Evolutionary conservation across 305 asterid genomes (phyloP), one percentile per base, ranked within the genome.

Genomic region (Ruellia speciosa): DNA sequence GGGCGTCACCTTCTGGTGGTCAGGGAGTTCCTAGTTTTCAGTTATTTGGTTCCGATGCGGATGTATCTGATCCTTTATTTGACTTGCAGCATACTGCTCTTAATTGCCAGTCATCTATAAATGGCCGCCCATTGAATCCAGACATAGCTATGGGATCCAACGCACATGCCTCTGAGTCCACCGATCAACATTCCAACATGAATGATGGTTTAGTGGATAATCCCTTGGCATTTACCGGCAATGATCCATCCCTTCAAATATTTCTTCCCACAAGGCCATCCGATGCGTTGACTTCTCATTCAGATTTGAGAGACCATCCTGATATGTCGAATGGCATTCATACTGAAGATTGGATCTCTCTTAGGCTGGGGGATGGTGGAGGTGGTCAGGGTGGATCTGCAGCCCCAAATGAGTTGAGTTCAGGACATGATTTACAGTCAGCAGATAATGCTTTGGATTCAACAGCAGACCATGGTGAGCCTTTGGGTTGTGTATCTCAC

Each of bases 231-330:
- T 77, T 72, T 69, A 72, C 75, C 66, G 87, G 86, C 63, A 80
- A 75, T 46, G 97, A 93, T 70, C 95, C 88, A 24, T 77, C 99
- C 0, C 95, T 88, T 64, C 95, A 93, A 66, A 79, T 86, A 82
- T 89, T 89, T 81, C 92, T 93, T 58, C 90, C 99, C 39, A 73
- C 99, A 15, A 83, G 82, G 79, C 88, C 94, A 16, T 78, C 94
- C 39, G 84, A 75, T 67, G 71, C 76, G 60, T 68, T 90, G 50
- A 56, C 90, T 17, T 65, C 56, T 14, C 85, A 80, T 72, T 72
- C 77, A 72, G 92, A 77, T 68, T 40, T 67, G 72, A 66, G 81
- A 71, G 87, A 73, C 66, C 82, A 65, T 56, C 83, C 76, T 18
- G 94, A 82, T 48, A 67, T 65, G 59, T 77, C 93, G 35, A 87